Base-by-base conservation (phyloP, 495 filamentous ascomycete species). In the Trichoderma reesei region DNA sequence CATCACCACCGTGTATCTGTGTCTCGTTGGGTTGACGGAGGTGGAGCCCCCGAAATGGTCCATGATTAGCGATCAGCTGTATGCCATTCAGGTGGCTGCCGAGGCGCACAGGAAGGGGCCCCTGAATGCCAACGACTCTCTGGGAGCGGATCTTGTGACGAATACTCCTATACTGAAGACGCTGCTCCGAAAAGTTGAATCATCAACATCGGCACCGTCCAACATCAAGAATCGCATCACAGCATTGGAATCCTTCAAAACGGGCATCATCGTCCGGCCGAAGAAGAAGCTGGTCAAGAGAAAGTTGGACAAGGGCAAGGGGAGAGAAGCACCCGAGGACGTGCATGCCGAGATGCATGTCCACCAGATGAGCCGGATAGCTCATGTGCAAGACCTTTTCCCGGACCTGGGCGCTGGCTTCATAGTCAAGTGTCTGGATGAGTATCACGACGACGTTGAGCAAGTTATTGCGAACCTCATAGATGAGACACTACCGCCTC, bases 381-480 rank as follows among this genome's bases (percentile, higher is more conserved):
- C 86, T 7, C 90, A 93, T 74, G 80, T 98, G 42, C 91, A 96
- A 70, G 94, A 98, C 69, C 79, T 98, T 33, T 97, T 98, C 74
- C 91, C 94, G 0, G 85, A 93, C 64, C 81, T 98, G 8, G 94
- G 92, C 3, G 85, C 89, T 7, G 89, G 83, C 5, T 98, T 96
- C 73, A 76, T 98, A 46, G 78, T 88, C 16, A 85, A 84, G 65
- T 81, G 96, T 16, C 80, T 98, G 3, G 89, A 94, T 67, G 85
- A 88, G 70, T 94, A 94, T 75, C 70, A 76, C 64, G 83, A 92
- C 68, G 79, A 91, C 72, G 82, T 89, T 0, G 94, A 98, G 70
- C 82, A 86, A 69, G 86, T 92, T 41, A 86, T 93, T 54, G 82
- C 88, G 3, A 89, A 92, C 72, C 80, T 98, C 5, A 86, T 98